Evolutionary conservation across 768 basidiomycete species (phyloP), one percentile per base, ranked within the genome.

Genomic region (Mycena haematopus): DNA sequence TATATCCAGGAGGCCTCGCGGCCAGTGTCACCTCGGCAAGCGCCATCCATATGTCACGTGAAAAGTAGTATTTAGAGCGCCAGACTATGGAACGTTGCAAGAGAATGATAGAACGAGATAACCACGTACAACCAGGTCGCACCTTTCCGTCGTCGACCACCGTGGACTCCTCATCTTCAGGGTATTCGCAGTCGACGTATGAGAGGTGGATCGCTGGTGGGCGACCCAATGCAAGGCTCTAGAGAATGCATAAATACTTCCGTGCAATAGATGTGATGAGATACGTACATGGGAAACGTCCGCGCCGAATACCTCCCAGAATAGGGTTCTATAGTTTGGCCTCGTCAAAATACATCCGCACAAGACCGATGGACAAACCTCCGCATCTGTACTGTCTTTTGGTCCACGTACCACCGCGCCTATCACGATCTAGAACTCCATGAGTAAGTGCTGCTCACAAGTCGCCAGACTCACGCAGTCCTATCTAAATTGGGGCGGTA

Each of bases 51-150:
- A 83, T 79, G 49, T 85, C 81, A 24, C 75, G 75, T 2, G 79
- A 78, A 60, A 87, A 86, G 0, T 72, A 71, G 67, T 85, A 82
- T 63, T 85, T 86, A 78, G 84, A 84, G 11, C 77, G 75, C 85
- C 85, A 86, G 65, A 85, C 86, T 88, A 54, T 21, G 47, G 19
- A 31, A 22, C 13, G 38, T n/a, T 42, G 36, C 45, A 36, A 27
- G 22, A 31, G 45, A 49, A 15, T n/a, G 21, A 22, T 63, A 29
- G 24, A 36, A 51, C 9, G 36, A 40, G 24, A 31, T 45, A 42
- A 45, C 8, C 5, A 77, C 83, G 53, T 73, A 87, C 86, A 85
- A 57, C 85, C 85, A 58, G 72, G 76, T 56, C 83, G 77, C 11
- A 75, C 69, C 45, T 82, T 77, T 1, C 84, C 83, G 9, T 77